Evolutionary conservation across 129 eudicot genomes (phyloP).

Genomic region (Artemisia annua): DNA sequence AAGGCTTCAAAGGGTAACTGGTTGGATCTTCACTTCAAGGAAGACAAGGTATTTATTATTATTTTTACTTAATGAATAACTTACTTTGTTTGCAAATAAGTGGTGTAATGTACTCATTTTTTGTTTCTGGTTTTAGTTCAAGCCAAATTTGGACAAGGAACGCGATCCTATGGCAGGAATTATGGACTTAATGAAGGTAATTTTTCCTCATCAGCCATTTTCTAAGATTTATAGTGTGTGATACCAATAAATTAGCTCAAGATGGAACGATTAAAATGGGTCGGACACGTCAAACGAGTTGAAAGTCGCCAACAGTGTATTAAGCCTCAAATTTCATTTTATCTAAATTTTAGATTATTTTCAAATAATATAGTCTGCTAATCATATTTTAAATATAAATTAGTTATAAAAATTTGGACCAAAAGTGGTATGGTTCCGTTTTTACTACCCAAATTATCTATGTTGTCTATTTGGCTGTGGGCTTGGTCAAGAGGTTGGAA

Average conservation of each 20-base stretch:
- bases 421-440: no score
- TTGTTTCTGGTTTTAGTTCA: slow-evolving; percentile 40
- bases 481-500: no score
- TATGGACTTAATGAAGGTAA: slow-evolving; percentile 97
- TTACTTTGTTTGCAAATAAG: background rate
- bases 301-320: no score
- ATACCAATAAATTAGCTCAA: background rate
- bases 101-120: background rate
- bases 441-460: no score
- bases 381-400: no score
- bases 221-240: background rate
- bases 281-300: no score
- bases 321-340: no score
- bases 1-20: slow-evolving; percentile 91
- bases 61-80: background rate
- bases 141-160: slow-evolving; percentile 74
- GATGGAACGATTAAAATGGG: no score
- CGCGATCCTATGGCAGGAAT: slow-evolving; percentile 96
- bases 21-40: slow-evolving; percentile 88
- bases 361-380: no score
- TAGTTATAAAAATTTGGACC: no score
- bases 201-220: background rate
- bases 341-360: no score
- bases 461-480: no score
- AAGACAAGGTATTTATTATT: slow-evolving; percentile 64